Evolutionary conservation across 169 alveolate species (phyloP).

Genomic region (Plasmodium yoelii): DNA sequence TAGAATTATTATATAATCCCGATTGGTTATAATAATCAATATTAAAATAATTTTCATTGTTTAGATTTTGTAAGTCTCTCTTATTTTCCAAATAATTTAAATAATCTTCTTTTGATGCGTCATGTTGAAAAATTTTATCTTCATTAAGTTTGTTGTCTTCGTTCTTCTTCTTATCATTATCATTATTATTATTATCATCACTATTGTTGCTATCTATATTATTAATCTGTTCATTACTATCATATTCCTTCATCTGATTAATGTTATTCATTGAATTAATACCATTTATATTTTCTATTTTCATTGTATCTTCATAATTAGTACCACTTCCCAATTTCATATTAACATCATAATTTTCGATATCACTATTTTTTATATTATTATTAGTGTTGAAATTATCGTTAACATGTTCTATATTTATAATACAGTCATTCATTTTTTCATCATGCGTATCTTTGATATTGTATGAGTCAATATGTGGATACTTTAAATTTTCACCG

Average conservation of each 20-base stretch:
- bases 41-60: constrained; percentile 1
- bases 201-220: no score
- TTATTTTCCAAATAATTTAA: constrained; percentile 1
- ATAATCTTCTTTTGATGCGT: no score
- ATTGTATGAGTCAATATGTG: background rate
- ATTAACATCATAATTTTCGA: constrained; percentile 5
- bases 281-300: background rate
- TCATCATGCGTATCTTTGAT: constrained; percentile 9
- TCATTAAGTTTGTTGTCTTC: no score
- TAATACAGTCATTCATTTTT: constrained; percentile 9
- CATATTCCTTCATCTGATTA: constrained; percentile 23
- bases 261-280: background rate
- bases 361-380: background rate
- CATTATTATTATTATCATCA: no score
- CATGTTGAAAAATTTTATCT: no score
- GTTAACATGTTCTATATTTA: background rate
- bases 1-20: background rate
- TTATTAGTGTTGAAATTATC: constrained; percentile 2
- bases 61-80: background rate
- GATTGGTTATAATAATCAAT: constrained; percentile 9
- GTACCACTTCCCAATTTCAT: background rate
- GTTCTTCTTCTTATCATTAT: no score
- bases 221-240: background rate
- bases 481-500: background rate
- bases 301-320: constrained; percentile 3